These are phyloP conservation scores for Saccharomycopsis fermentans DNA, from an alignment of 805 yeast genomes.

Conservation along the genomic window DNA sequence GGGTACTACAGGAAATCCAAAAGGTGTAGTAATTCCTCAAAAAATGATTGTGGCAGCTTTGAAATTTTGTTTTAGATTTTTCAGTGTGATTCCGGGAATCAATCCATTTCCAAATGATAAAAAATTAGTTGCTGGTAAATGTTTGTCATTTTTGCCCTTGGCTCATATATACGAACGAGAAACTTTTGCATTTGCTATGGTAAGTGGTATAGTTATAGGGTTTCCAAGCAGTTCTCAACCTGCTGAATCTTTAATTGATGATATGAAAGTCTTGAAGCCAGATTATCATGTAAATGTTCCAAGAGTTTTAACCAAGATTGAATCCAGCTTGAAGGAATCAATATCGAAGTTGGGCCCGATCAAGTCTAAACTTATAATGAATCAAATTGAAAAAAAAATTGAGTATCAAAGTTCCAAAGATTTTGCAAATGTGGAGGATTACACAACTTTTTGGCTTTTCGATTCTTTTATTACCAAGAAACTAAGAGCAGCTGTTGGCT, in stretches of 20 bases:
- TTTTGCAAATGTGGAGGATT: conserved; percentile 16
- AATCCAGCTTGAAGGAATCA: conserved; percentile 36
- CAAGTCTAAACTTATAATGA: conserved; percentile 1
- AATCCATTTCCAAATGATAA: conserved; percentile 22
- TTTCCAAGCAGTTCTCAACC: conserved; percentile 36
- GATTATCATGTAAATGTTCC: conserved; percentile 41
- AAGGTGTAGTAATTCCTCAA: conserved; percentile 53
- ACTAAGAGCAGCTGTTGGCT: conserved; percentile 28
- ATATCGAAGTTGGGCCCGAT: conserved; percentile 23
- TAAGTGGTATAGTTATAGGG: conserved; percentile 31
- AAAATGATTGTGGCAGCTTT: conserved; percentile 34
- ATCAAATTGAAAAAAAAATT: conserved; percentile 2
- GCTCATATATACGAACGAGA: conserved; percentile 46
- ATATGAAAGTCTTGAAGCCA: conserved; percentile 38
- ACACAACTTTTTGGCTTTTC: conserved; percentile 20
- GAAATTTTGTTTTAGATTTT: conserved; percentile 18
- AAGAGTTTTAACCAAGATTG: conserved; percentile 42
- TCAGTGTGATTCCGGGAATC: conserved; percentile 18
- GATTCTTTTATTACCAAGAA: conserved; percentile 29
- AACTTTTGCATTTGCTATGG: conserved; percentile 26
- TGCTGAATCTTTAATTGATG: conserved; percentile 38
- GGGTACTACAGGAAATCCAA: conserved; percentile 69
- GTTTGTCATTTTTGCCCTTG: conserved; percentile 38
- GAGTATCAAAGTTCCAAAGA: conserved; percentile 13
- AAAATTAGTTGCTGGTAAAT: conserved; percentile 15